Evolutionary conservation across 2,329 filamentous ascomycete genomes (phyloP), one percentile per base, ranked within the genome.

Genomic region (Penicillium sp.): DNA sequence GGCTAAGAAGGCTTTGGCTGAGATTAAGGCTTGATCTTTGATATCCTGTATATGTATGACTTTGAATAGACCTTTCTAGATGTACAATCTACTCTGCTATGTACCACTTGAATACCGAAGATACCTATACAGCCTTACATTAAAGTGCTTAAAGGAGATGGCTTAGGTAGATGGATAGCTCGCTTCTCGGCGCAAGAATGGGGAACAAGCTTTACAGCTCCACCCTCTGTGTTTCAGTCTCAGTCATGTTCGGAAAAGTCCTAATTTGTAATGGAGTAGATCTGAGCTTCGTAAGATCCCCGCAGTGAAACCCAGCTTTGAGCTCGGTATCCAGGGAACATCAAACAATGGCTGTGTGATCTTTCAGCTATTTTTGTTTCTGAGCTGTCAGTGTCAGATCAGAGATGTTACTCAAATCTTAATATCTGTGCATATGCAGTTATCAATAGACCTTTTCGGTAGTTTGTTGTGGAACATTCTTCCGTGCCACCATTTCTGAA

Each of bases 1-100:
- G 59, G 82, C 79, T 16, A 75, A 75, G 48, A 74, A 78, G 52
- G 82, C 77, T 43, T 69, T 86, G 58, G 71, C 73, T 53, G 73
- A 68, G 58, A 61, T 74, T 39, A 66, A 68, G 57, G 41, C 39
- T 16, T 67, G 53, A 63, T 49, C 24, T n/a, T 26, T 58, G 16
- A 45, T 39, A 22, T 43, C 31, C 31, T 68, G 58, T 65, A 65
- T 53, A 61, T 64, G 52, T 62, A 26, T 55, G 47, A 55, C 56
- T 27, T 54, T 52, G 45, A 54, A 58, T 63, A 65, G 58, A 66
- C 33, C 13, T 45, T 29, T 56, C 27, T 52, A 47, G 56, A 59
- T 56, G 52, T 61, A 60, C 51, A 64, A 63, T 59, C 35, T 54
- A 62, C 59, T 63, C 48, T 59, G 39, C 50, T 61, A 53, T 61